A percentile compares a stretch with the other conserved stretches of the same genome.
Conservation (phyloP, 106 monocot genomes). For the Posidonia australis region DNA sequence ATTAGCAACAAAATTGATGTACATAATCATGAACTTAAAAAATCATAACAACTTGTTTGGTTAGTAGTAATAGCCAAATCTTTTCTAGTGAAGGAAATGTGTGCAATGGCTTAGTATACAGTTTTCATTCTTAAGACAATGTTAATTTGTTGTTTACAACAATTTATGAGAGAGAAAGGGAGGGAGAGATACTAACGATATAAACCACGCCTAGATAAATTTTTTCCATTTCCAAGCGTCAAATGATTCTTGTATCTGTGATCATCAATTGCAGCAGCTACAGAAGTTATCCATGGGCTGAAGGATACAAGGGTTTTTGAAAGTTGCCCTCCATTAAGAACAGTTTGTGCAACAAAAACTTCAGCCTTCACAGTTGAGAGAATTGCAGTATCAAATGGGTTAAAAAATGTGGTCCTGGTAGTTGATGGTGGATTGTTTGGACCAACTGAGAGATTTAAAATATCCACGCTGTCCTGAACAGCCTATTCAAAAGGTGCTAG, state of each 20-base stretch:
- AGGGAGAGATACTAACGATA: conserved; percentile 47
- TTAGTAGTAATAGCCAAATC: too few relatives aligned
- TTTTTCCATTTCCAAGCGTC: conserved; percentile 67
- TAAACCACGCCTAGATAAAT: conserved; percentile 65
- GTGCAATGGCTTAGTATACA: neutral
- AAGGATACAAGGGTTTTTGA: conserved; percentile 90
- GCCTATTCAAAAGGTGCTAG: conserved; percentile 91
- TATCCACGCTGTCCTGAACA: conserved; percentile 90
- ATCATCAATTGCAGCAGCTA: conserved; percentile 99
- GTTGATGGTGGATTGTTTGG: conserved; percentile 89
- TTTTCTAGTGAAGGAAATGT: too few relatives aligned
- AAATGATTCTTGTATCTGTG: conserved; percentile 89
- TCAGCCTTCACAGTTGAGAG: conserved; percentile 96
- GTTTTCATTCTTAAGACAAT: neutral
- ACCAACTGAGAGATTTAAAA: conserved; percentile 94
- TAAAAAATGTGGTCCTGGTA: conserved; percentile 82
- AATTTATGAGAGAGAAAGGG: neutral
- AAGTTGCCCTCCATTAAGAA: conserved; percentile 93
- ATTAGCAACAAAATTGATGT: too few relatives aligned
- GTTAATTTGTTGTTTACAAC: neutral
- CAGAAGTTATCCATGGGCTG: conserved; percentile 94
- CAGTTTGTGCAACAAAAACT: conserved; percentile 96
- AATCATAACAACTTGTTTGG: too few relatives aligned
- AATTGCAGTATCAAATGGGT: conserved; percentile 92
- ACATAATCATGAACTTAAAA: too few relatives aligned